Base-by-base conservation (phyloP, 345 rosid species). In the Lagerstroemia speciosa region DNA sequence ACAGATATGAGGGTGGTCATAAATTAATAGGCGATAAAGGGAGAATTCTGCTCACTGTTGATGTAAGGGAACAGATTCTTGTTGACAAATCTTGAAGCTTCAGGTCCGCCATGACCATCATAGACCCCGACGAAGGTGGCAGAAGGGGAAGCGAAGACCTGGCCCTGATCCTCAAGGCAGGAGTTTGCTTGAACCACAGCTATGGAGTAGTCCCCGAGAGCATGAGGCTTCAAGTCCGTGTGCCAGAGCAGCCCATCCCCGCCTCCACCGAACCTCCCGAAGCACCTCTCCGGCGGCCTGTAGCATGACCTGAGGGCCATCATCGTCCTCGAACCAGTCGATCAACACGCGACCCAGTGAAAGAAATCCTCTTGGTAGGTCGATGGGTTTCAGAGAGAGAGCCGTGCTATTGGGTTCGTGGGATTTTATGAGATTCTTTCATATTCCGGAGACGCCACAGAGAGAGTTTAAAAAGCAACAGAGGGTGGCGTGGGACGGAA, bases 21-120 rank as follows among this genome's bases (percentile, higher is more conserved):
- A n/a, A n/a, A n/a, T n/a, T n/a, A 1, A 63, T n/a, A 31, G 5
- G n/a, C 24, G n/a, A 41, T 38, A 2, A 31, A 27, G 64, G 20
- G 64, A 4, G 26, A 9, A 20, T 40, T 64, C 29, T 29, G 16
- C 53, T 78, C 83, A 94, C 98, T 85, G 60, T 91, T 89, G 52
- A 94, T 77, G 75, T 72, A 82, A 70, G 96, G 90, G 70, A 94
- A 88, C 66, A 94, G 83, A 70, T 89, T 91, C 68, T 82, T 81
- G 67, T 89, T 91, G 71, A 94, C 93, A 75, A 94, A 94, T 76
- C 98, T 70, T 26, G 98, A 85, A 73, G 99, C 98, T 74, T 94
- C 99, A 14, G 99, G 98, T 0, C 99, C 99, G 3, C 99, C 99
- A 62, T 94, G 99, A 2, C 98, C 99, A 64, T 94, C 99, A 70